Percentiles rank a stretch among this genome's conserved stretches.
These are phyloP conservation scores for Erysiphe pulchra DNA, from an alignment of 2,329 filamentous ascomycete genomes.

Conservation along the genomic window DNA sequence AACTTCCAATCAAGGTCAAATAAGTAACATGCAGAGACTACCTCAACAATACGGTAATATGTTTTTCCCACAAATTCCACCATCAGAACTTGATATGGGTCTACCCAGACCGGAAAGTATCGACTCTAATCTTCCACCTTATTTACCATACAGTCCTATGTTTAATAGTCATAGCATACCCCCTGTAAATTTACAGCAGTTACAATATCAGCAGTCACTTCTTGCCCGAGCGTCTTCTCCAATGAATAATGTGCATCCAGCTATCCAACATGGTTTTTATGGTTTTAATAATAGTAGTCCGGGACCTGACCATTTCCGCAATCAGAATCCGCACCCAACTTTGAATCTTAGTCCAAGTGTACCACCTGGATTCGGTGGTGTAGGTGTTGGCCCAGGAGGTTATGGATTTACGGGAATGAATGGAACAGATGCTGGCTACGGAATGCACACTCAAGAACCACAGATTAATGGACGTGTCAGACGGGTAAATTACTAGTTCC, in stretches of 20 bases:
- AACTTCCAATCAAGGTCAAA: conserved; percentile 24
- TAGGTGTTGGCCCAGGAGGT: conserved; percentile 21
- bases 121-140: conserved; percentile 24
- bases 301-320: conserved; percentile 29
- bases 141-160: conserved; percentile 25
- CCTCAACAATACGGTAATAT: conserved; percentile 17
- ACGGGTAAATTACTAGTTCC: not conserved
- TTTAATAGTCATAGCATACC: conserved; percentile 22
- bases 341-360: conserved; percentile 15
- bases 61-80: conserved; percentile 26
- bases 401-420: conserved; percentile 20
- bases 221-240: conserved; percentile 25
- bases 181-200: conserved; percentile 23
- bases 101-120: conserved; percentile 26
- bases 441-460: conserved; percentile 31
- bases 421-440: conserved; percentile 20
- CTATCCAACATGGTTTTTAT: conserved; percentile 28
- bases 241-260: conserved; percentile 30
- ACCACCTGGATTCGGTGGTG: conserved; percentile 22
- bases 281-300: conserved; percentile 23
- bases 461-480: conserved; percentile 24
- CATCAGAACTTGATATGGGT: conserved; percentile 22
- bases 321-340: conserved; percentile 17
- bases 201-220: conserved; percentile 33
- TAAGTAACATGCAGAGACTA: conserved; percentile 18